These are phyloP conservation scores for Chaetomium globosum DNA, from an alignment of 2,329 filamentous ascomycete genomes.

Conservation along the genomic window DNA sequence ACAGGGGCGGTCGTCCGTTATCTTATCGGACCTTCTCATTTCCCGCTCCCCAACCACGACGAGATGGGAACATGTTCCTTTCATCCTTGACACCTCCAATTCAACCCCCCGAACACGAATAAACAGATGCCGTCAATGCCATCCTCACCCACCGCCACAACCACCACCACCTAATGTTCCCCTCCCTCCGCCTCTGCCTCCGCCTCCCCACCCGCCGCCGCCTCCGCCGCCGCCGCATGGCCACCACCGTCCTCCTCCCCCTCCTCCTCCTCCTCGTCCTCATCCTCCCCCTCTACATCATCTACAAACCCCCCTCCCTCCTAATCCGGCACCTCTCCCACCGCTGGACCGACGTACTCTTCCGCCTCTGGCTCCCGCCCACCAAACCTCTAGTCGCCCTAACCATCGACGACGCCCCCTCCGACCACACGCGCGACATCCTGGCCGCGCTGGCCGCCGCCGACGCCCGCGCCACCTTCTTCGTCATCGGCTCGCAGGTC, in stretches of 20 bases:
- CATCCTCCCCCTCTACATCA: constrained; percentile 59
- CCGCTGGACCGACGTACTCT: constrained; percentile 78
- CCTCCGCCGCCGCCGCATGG: constrained; percentile 61
- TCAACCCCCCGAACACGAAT: not conserved
- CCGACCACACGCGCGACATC: constrained; percentile 70
- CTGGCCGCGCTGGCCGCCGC: constrained; percentile 66
- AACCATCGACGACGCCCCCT: constrained; percentile 86
- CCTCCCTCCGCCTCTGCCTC: constrained; percentile 53
- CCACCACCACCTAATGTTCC: constrained; percentile 34
- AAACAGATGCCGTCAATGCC: not conserved
- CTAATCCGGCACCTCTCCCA: constrained; percentile 71
- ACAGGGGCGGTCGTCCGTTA: not conserved
- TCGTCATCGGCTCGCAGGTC: constrained; percentile 81
- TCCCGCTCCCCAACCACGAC: constrained; percentile 8
- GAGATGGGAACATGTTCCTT: not conserved
- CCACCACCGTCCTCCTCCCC: constrained; percentile 54
- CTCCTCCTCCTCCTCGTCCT: constrained; percentile 38
- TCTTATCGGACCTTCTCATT: constrained; percentile 6
- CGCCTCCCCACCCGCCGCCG: constrained; percentile 61
- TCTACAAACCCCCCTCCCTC: constrained; percentile 79
- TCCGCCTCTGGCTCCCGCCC: constrained; percentile 57
- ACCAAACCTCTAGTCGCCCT: constrained; percentile 71
- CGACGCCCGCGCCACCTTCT: constrained; percentile 78
- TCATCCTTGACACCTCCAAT: not conserved
- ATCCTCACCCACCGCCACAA: not conserved